Evolutionary conservation across 1,284 basidiomycete genomes (phyloP).

Genomic region (Golubevia pallescens): DNA sequence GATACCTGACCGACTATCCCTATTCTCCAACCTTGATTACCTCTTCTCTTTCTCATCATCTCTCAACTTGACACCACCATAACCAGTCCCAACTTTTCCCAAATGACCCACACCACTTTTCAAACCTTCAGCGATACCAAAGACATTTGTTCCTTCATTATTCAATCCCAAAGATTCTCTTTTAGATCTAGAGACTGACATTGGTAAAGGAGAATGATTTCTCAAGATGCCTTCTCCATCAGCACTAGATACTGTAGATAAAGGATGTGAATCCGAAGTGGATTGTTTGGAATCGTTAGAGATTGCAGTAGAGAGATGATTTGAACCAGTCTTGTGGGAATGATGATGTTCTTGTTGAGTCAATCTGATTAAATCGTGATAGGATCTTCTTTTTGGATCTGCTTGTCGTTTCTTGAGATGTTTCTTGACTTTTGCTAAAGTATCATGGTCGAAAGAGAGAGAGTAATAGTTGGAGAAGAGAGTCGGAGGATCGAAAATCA

Average conservation of each 20-base stretch:
- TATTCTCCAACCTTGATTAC: not conserved
- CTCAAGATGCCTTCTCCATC: not conserved
- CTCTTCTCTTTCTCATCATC: not conserved
- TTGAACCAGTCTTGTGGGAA: not conserved
- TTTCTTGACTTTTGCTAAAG: slow-evolving; percentile 57
- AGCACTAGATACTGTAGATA: not conserved
- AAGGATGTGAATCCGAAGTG: not conserved
- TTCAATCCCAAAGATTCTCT: slow-evolving; percentile 14
- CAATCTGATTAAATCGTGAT: slow-evolving; percentile 41
- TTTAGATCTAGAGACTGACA: slow-evolving; percentile 41
- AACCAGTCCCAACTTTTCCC: not conserved
- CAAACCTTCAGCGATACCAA: not conserved
- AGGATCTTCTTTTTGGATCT: slow-evolving; percentile 55
- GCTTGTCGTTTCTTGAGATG: slow-evolving; percentile 56
- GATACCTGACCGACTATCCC: no score
- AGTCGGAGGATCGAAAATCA: no score
- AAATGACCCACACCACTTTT: not conserved
- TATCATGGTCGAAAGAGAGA: no score
- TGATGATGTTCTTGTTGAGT: not conserved
- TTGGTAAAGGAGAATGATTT: slow-evolving; percentile 18
- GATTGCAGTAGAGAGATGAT: not conserved
- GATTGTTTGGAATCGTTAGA: not conserved
- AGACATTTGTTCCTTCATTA: not conserved
- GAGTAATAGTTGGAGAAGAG: no score
- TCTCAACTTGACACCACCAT: not conserved